phyloP scores from a whole-genome alignment of 345 rosid species.

The Corchorus olitorius region DNA sequence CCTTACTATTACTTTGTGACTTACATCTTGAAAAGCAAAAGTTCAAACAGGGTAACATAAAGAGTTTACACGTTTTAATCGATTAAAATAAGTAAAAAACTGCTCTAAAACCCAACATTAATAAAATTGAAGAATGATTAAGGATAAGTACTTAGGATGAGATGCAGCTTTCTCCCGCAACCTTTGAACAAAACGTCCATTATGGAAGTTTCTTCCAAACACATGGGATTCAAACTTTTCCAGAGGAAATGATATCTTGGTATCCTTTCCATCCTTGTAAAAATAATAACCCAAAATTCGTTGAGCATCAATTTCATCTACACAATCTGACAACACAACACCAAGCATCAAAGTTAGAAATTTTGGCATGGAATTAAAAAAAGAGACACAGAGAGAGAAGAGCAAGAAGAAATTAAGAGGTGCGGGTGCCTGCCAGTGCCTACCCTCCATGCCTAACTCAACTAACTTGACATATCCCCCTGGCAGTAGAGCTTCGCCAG shows the following conservation, averaged over 20 bases:
- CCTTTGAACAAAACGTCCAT: conserved; percentile 50
- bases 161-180: conserved; percentile 54
- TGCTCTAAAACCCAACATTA: background rate
- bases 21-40: background rate
- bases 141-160: conserved; percentile 41
- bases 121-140: background rate
- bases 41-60: background rate
- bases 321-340: conserved; percentile 37
- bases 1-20: too few relatives aligned
- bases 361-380: too few relatives aligned
- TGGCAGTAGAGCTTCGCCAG: conserved; percentile 64
- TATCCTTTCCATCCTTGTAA: conserved; percentile 42
- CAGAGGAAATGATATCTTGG: conserved; percentile 40
- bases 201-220: conserved; percentile 51
- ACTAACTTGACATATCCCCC: conserved; percentile 61
- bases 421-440: background rate
- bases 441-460: conserved; percentile 59
- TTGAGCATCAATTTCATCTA: background rate
- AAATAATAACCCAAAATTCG: conserved; percentile 43
- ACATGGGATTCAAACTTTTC: conserved; percentile 38
- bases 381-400: background rate
- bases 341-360: too few relatives aligned
- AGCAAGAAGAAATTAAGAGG: too few relatives aligned
- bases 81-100: background rate
- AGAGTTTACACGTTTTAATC: background rate